Evolutionary conservation across 2,329 filamentous ascomycete genomes (phyloP).

Genomic region (Sarocladium oryzae): DNA sequence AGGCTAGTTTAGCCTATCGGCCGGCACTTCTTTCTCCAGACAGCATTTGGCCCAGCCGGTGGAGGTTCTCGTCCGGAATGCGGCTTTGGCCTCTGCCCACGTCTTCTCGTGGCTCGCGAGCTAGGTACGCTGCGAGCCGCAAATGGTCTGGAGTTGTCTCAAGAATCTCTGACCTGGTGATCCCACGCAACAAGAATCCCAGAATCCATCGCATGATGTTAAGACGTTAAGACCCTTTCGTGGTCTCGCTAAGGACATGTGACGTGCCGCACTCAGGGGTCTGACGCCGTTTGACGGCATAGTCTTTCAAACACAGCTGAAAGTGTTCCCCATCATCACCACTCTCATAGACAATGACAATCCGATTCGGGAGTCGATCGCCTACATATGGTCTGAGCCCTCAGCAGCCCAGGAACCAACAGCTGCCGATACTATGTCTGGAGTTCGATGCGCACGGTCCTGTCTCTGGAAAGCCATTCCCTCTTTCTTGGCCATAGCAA

Average conservation of each 20-base stretch:
- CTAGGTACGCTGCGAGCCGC: not conserved
- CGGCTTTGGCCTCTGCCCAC: not conserved
- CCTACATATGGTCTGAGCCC: not conserved
- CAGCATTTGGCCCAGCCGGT: not conserved
- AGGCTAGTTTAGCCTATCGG: not conserved
- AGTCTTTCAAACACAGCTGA: not conserved
- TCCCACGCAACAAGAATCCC: not conserved
- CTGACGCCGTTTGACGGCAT: not conserved
- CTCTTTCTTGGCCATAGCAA: not conserved
- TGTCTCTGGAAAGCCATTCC: not conserved
- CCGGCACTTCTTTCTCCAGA: not conserved
- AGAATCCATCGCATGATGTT: no score
- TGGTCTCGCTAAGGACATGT: not conserved
- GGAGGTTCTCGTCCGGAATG: not conserved
- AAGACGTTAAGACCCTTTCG: not conserved
- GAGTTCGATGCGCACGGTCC: not conserved
- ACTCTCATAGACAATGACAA: not conserved
- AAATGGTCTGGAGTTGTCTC: not conserved
- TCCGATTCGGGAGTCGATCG: not conserved
- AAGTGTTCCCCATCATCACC: not conserved
- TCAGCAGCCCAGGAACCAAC: not conserved
- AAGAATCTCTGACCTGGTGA: not conserved
- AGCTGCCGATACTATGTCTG: not conserved
- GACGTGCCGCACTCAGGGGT: not conserved
- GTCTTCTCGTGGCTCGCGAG: slow-evolving; percentile 3